Base-by-base conservation (phyloP, 1,284 basidiomycete genomes). In the Mycena citricolor region DNA sequence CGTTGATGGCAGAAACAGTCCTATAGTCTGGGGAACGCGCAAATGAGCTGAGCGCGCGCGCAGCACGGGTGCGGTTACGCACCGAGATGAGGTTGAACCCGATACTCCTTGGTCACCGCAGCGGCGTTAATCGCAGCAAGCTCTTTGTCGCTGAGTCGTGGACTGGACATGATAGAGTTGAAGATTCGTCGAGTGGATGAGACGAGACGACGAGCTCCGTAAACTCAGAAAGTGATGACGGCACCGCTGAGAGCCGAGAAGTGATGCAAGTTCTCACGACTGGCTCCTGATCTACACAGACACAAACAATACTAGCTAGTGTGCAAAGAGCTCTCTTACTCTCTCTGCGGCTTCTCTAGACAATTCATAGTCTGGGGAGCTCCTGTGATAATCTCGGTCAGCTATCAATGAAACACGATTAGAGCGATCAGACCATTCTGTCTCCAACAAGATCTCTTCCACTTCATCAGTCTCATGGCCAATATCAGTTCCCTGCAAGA, bases 1-100 rank as follows among this genome's bases (percentile, higher is more conserved):
- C 94, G 63, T 98, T 98, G 67, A 98, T 90, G 52, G 92, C 93
- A 61, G 92, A 92, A 43, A 97, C 94, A 32, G 94, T 97, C 50
- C 91, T 82, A 70, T 97, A 97, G 69, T 97, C 93, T 94, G 65
- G 36, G 54, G 37, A 49, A 45, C 50, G 7, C 29, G 39, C 42
- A 41, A 60, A 44, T 57, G 36, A 59, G 52, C 26, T 41, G 36
- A 33, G 33, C n/a, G n/a, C 31, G 14, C 21, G 32, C 28, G 17
- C 24, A 31, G 21, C 29, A 29, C 24, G 39, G 42, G n/a, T n/a
- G n/a, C 47, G 44, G 38, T 8, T 35, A 67, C 81, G 57, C 61
- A 94, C 93, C 93, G 55, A 97, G 75, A 66, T 94, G 90, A 35
- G 94, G 95, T 59, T 97, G 76, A 51, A 90, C 86, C 56, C 77